phyloP scores from a whole-genome alignment of 768 basidiomycete genomes.

The Cystobasidium tubakii region DNA sequence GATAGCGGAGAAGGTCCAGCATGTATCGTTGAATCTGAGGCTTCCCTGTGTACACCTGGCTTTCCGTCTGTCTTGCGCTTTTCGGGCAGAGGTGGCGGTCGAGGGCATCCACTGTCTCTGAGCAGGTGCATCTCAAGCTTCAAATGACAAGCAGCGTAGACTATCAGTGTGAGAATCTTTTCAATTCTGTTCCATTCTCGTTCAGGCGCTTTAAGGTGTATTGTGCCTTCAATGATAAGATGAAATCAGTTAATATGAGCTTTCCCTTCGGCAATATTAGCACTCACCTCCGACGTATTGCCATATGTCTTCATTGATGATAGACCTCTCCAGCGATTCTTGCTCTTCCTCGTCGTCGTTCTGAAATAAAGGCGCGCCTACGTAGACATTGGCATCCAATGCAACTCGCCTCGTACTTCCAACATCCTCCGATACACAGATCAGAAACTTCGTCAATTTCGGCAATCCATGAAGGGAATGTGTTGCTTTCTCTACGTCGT shows the following conservation, averaged over 20 bases:
- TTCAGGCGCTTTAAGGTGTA: constrained; percentile 32
- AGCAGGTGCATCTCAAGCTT: constrained; percentile 40
- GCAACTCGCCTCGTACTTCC: background rate
- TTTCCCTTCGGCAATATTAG: background rate
- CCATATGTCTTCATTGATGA: background rate
- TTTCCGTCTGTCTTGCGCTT: background rate
- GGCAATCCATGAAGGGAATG: background rate
- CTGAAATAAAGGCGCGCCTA: background rate
- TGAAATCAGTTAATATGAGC: background rate
- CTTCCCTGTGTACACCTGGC: background rate
- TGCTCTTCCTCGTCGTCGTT: constrained; percentile 7
- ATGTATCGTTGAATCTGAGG: background rate
- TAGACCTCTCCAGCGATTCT: background rate
- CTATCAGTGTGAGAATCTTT: constrained; percentile 38
- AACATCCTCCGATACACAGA: constrained; percentile 4
- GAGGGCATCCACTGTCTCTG: constrained; percentile 34
- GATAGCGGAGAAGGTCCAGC: background rate
- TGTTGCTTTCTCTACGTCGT: background rate
- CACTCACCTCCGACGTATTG: constrained; percentile 1
- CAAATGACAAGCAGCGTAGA: constrained; percentile 38
- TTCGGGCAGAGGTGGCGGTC: background rate
- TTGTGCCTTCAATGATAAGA: constrained; percentile 25
- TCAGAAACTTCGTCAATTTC: constrained; percentile 3
- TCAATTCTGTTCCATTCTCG: constrained; percentile 30
- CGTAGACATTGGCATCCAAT: background rate